These are phyloP conservation scores for Inonotus hispidus DNA, from an alignment of 1,284 basidiomycete species.

Conservation along the genomic window DNA sequence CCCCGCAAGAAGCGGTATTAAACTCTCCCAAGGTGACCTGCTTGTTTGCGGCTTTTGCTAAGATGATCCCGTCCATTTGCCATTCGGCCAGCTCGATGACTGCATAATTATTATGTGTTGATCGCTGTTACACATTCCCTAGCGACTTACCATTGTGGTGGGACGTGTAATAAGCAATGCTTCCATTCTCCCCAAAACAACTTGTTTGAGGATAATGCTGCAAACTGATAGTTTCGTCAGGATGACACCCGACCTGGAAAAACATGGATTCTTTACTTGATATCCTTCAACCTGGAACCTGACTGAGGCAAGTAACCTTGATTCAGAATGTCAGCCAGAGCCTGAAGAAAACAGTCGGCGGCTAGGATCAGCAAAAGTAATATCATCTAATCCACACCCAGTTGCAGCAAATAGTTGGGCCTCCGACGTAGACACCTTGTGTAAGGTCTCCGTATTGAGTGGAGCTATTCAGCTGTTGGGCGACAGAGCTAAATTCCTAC, in stretches of 20 bases:
- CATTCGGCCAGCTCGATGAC: constrained; percentile 4
- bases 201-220: constrained; percentile 14
- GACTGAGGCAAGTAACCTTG: constrained; percentile 39
- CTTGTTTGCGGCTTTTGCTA: constrained; percentile 26
- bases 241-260: not conserved
- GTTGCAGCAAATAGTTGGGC: constrained; percentile 43
- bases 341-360: constrained; percentile 22
- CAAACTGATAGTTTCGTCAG: not conserved
- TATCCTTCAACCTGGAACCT: constrained; percentile 38
- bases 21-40: constrained; percentile 69
- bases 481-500: constrained; percentile 37
- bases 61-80: constrained; percentile 8
- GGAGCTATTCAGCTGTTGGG: constrained; percentile 27
- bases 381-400: constrained; percentile 32
- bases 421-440: constrained; percentile 35
- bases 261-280: constrained; percentile 30
- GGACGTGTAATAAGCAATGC: constrained; percentile 9
- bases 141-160: constrained; percentile 6
- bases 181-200: constrained; percentile 3
- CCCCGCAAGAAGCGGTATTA: constrained; percentile 79
- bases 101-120: constrained; percentile 41
- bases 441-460: constrained; percentile 37
- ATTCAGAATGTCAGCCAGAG: constrained; percentile 36
- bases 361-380: constrained; percentile 14
- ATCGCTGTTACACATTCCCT: constrained; percentile 55